These are phyloP conservation scores for Teunomyces pallodes DNA, from an alignment of 805 yeast species.

Conservation along the genomic window DNA sequence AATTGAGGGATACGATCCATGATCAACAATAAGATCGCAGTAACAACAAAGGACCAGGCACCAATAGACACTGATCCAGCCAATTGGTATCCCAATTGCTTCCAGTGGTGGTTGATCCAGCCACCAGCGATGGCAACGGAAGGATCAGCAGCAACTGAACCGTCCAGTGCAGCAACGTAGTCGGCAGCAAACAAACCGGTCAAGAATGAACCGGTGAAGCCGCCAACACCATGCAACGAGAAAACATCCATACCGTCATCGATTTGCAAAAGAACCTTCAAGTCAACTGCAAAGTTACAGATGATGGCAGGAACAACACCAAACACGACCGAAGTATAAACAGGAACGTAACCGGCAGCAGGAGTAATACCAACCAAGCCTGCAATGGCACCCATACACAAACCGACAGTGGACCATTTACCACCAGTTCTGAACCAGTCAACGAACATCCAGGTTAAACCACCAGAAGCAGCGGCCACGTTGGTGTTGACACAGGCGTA, in stretches of 20 bases:
- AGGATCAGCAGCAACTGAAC: conserved; percentile 41
- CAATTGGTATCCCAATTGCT: conserved; percentile 84
- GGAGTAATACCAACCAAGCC: conserved; percentile 96
- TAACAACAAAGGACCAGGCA: conserved; percentile 72
- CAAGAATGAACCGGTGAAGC: conserved; percentile 74
- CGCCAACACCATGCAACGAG: conserved; percentile 93
- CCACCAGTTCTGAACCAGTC: conserved; percentile 85
- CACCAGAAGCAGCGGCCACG: conserved; percentile 91
- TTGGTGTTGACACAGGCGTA: conserved; percentile 92
- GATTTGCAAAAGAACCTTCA: conserved; percentile 66
- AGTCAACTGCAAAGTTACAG: conserved; percentile 83
- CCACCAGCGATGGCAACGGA: conserved; percentile 62
- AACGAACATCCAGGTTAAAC: conserved; percentile 88
- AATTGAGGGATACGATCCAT: conserved; percentile 80
- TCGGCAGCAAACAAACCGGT: conserved; percentile 94
- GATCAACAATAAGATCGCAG: conserved; percentile 60
- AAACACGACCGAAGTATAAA: conserved; percentile 81
- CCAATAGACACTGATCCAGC: conserved; percentile 73
- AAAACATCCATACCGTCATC: conserved; percentile 97
- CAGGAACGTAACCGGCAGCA: conserved; percentile 94
- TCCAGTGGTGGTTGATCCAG: conserved; percentile 80
- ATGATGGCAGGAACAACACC: conserved; percentile 75
- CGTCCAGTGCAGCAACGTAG: conserved; percentile 83
- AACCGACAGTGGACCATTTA: conserved; percentile 90
- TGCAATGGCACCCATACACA: conserved; percentile 90